These are phyloP conservation scores for Gamsiella multidivaricata DNA, from an alignment of 192 early-diverging fungal species.

Conservation along the genomic window DNA sequence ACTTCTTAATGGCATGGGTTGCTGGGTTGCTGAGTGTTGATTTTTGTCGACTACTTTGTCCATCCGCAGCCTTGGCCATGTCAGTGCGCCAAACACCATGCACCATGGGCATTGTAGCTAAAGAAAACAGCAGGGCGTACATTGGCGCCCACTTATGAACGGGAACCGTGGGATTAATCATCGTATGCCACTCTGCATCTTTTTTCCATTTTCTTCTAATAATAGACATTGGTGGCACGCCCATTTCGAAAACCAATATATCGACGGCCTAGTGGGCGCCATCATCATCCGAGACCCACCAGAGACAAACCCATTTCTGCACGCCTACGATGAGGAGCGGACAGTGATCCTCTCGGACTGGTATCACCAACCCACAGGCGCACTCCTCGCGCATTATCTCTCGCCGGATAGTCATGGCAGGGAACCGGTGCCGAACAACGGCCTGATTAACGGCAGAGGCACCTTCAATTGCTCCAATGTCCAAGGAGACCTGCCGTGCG, in stretches of 20 bases:
- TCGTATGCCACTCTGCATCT: not conserved
- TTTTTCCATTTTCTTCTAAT: constrained; percentile 1
- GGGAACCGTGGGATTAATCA: too few relatives aligned
- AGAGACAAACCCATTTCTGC: constrained; percentile 45
- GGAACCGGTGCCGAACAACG: constrained; percentile 57
- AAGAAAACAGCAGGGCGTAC: too few relatives aligned
- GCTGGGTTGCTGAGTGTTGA: not conserved
- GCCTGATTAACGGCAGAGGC: constrained; percentile 63
- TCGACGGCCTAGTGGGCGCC: constrained; percentile 54
- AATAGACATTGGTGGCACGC: constrained; percentile 60
- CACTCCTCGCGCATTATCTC: constrained; percentile 13
- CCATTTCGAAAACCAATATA: constrained; percentile 55
- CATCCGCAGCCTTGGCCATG: not conserved
- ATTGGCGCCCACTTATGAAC: too few relatives aligned
- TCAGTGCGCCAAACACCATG: too few relatives aligned
- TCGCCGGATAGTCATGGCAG: constrained; percentile 12
- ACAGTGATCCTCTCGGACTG: constrained; percentile 53
- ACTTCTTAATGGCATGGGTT: not conserved
- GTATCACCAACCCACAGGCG: constrained; percentile 52
- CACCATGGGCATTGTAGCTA: not conserved
- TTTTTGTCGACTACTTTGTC: not conserved
- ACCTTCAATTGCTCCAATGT: constrained; percentile 52
- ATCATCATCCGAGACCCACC: constrained; percentile 54
- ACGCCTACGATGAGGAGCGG: constrained; percentile 57
- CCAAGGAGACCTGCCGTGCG: constrained; percentile 22